These are phyloP conservation scores for Pseudevernia furfuracea DNA, from an alignment of 495 filamentous ascomycete species.

Conservation along the genomic window DNA sequence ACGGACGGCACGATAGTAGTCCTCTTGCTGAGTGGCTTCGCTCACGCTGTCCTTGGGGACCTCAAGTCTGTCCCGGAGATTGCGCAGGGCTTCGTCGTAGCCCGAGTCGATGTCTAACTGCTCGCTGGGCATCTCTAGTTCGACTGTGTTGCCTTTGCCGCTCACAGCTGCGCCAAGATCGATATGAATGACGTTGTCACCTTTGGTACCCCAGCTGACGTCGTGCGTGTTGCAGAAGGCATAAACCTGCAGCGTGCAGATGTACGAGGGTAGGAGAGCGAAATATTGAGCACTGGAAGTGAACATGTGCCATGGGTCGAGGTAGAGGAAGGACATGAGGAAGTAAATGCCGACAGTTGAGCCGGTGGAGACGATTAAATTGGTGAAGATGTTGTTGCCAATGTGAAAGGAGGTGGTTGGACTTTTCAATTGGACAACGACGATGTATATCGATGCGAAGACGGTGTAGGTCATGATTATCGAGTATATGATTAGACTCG, in stretches of 20 bases:
- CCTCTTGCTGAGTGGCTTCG: conserved; percentile 85
- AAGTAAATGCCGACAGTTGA: conserved; percentile 94
- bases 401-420: conserved; percentile 46
- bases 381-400: conserved; percentile 85
- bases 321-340: conserved; percentile 88
- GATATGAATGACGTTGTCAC: conserved; percentile 86
- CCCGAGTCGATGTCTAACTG: conserved; percentile 97
- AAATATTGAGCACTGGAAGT: conserved; percentile 93
- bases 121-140: conserved; percentile 93
- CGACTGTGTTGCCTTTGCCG: conserved; percentile 64
- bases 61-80: conserved; percentile 86
- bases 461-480: conserved; percentile 96
- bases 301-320: conserved; percentile 99
- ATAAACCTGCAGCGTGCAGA: conserved; percentile 96
- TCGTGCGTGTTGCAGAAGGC: conserved; percentile 99
- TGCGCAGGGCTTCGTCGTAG: conserved; percentile 94
- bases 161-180: conserved; percentile 80
- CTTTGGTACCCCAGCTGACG: conserved; percentile 98
- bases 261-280: conserved; percentile 80
- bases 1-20: conserved; percentile 95
- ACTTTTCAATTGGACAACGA: conserved; percentile 65
- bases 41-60: conserved; percentile 53
- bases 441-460: conserved; percentile 79
- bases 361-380: conserved; percentile 81
- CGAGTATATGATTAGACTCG: conserved; percentile 75